Percentiles rank a stretch among this genome's conserved stretches.
phyloP scores from a whole-genome alignment of 2,329 filamentous ascomycete species.

The Aspergillus sp. region DNA sequence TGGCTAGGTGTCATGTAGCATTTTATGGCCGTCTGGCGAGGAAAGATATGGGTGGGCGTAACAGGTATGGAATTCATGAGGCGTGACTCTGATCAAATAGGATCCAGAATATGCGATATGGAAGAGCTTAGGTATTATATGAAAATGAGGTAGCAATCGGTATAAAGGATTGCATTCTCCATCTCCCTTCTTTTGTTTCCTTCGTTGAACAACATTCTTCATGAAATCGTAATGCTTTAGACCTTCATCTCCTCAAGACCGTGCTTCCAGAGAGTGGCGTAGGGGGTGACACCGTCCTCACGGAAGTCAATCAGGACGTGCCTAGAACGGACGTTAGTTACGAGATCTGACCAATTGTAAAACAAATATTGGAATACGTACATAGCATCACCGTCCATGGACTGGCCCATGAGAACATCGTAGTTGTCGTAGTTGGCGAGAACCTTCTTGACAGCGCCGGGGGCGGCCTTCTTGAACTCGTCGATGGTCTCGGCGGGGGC shows the following conservation, averaged over 20 bases:
- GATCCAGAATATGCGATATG: slow-evolving; percentile 29
- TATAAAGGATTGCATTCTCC: slow-evolving; percentile 5
- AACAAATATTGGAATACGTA: slow-evolving; percentile 50
- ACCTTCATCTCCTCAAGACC: slow-evolving; percentile 89
- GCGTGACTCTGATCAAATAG: slow-evolving; percentile 36
- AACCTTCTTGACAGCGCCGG: slow-evolving; percentile 75
- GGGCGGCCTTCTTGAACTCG: slow-evolving; percentile 76
- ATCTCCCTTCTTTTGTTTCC: slow-evolving; percentile 24
- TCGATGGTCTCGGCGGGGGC: slow-evolving; percentile 67
- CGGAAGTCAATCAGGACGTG: slow-evolving; percentile 95
- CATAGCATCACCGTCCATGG: slow-evolving; percentile 93
- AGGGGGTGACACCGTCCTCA: slow-evolving; percentile 91
- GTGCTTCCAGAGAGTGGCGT: slow-evolving; percentile 91
- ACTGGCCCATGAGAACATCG: slow-evolving; percentile 90
- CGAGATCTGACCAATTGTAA: neutral
- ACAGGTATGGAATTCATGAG: slow-evolving; percentile 37
- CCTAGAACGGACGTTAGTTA: slow-evolving; percentile 47
- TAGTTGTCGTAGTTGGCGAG: slow-evolving; percentile 93
- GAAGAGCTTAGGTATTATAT: slow-evolving; percentile 18
- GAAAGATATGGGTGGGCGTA: slow-evolving; percentile 15
- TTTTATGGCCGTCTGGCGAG: neutral
- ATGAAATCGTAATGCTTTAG: slow-evolving; percentile 49
- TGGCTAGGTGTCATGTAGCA: neutral
- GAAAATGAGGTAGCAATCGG: slow-evolving; percentile 16
- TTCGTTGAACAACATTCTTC: slow-evolving; percentile 20